Percentiles rank a stretch among this genome's conserved stretches.
Conservation (phyloP, 805 yeast species). For the Kluyveromyces siamensis region DNA sequence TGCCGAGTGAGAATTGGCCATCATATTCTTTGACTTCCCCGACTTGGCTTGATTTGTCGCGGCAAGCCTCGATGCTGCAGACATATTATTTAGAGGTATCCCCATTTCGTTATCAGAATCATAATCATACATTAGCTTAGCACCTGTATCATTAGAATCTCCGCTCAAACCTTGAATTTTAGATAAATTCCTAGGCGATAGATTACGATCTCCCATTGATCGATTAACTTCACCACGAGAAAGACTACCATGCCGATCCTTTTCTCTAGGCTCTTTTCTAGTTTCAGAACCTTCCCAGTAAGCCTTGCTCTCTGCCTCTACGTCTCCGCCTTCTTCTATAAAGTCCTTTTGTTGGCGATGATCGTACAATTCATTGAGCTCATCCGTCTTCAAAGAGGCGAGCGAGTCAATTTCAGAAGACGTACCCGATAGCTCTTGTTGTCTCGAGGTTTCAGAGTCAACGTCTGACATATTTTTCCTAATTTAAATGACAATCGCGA, state of each 20-base stretch:
- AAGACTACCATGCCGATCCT: no score
- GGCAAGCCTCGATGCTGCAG: background rate
- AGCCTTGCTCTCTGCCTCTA: background rate
- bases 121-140: background rate
- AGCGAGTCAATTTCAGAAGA: constrained; percentile 22
- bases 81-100: background rate
- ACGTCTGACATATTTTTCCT: constrained; percentile 1
- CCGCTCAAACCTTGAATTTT: background rate
- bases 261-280: background rate
- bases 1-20: background rate
- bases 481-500: background rate
- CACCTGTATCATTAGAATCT: background rate
- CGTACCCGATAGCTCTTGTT: constrained; percentile 14
- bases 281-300: background rate
- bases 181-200: background rate
- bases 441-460: constrained; percentile 2
- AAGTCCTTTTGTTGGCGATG: constrained; percentile 41
- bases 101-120: background rate
- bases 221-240: background rate
- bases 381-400: constrained; percentile 32
- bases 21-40: background rate
- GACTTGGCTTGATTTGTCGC: background rate
- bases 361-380: constrained; percentile 34
- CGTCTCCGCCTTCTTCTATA: constrained; percentile 26
- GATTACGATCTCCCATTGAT: background rate